Evolutionary conservation across 1,139 yeast species (phyloP).

Genomic region (Saccharomycopsis hybrid): DNA sequence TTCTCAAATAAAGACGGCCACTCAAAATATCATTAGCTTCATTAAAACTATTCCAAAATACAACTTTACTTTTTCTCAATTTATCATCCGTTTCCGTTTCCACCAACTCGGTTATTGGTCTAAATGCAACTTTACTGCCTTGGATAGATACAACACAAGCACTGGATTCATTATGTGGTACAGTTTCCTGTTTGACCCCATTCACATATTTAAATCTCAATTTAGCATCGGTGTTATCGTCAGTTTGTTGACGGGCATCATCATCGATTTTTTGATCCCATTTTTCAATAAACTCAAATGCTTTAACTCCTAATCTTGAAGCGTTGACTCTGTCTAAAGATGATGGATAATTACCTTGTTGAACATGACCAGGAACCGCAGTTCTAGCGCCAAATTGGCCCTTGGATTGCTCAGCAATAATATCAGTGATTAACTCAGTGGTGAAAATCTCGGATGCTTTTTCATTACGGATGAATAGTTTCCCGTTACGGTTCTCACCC

Average conservation of each 20-base stretch:
- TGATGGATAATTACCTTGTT: slow-evolving; percentile 95
- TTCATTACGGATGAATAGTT: slow-evolving; percentile 78
- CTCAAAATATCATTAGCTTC: slow-evolving; percentile 62
- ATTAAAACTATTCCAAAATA: slow-evolving; percentile 63
- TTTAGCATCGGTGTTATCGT: slow-evolving; percentile 29
- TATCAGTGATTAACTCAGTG: slow-evolving; percentile 75
- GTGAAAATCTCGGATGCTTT: slow-evolving; percentile 77
- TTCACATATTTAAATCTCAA: slow-evolving; percentile 36
- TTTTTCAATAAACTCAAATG: slow-evolving; percentile 79
- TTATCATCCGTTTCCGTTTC: slow-evolving; percentile 50
- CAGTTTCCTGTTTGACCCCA: slow-evolving; percentile 35
- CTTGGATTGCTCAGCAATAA: slow-evolving; percentile 69
- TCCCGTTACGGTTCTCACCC: slow-evolving; percentile 69
- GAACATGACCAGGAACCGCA: slow-evolving; percentile 97
- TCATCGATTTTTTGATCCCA: slow-evolving; percentile 28
- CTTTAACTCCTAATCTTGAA: slow-evolving; percentile 81
- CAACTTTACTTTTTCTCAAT: slow-evolving; percentile 57
- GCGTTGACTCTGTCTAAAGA: slow-evolving; percentile 93
- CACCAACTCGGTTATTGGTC: slow-evolving; percentile 50
- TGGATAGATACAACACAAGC: slow-evolving; percentile 67
- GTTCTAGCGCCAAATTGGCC: slow-evolving; percentile 86
- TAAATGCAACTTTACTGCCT: slow-evolving; percentile 56
- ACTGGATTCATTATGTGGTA: slow-evolving; percentile 33
- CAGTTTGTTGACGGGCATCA: slow-evolving; percentile 26
- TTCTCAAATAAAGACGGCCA: slow-evolving; percentile 51